phyloP scores from a whole-genome alignment of 495 filamentous ascomycete genomes.

The Jackrogersella multiformis region DNA sequence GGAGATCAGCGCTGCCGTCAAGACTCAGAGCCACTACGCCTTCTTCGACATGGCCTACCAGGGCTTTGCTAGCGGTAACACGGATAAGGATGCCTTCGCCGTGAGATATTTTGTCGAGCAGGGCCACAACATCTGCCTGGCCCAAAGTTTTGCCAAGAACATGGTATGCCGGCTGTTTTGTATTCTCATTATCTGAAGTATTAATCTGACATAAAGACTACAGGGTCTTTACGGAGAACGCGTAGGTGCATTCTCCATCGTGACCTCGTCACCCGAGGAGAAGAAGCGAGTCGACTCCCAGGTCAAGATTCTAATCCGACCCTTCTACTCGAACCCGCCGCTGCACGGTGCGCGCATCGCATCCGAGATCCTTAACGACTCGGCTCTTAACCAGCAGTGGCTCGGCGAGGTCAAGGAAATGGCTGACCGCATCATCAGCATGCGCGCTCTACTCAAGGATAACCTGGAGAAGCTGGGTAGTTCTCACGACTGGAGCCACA shows the following conservation, averaged over 20 bases:
- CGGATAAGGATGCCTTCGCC: constrained; percentile 90
- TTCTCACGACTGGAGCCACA: constrained; percentile 98
- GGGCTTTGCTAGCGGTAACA: constrained; percentile 94
- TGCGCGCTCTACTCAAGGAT: constrained; percentile 90
- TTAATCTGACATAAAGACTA: constrained; percentile 3
- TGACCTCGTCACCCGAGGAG: constrained; percentile 85
- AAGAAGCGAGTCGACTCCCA: constrained; percentile 97
- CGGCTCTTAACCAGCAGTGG: constrained; percentile 90
- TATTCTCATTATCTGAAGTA: neutral
- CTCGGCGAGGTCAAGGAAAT: constrained; percentile 96
- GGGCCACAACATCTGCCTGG: constrained; percentile 87
- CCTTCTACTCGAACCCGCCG: constrained; percentile 97
- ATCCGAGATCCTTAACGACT: constrained; percentile 88
- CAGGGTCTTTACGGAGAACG: constrained; percentile 98
- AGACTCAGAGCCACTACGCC: constrained; percentile 87
- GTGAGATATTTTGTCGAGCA: constrained; percentile 90
- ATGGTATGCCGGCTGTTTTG: constrained; percentile 69
- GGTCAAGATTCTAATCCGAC: constrained; percentile 97
- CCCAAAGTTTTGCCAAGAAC: constrained; percentile 99
- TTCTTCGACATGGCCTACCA: constrained; percentile 99
- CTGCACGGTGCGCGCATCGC: constrained; percentile 96
- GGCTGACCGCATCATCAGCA: constrained; percentile 98
- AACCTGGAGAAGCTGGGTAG: constrained; percentile 94
- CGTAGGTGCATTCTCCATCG: constrained; percentile 94
- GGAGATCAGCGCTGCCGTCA: constrained; percentile 88